Evolutionary conservation across 2,329 filamentous ascomycete genomes (phyloP).

Genomic region (Nigrospora oryzae): DNA sequence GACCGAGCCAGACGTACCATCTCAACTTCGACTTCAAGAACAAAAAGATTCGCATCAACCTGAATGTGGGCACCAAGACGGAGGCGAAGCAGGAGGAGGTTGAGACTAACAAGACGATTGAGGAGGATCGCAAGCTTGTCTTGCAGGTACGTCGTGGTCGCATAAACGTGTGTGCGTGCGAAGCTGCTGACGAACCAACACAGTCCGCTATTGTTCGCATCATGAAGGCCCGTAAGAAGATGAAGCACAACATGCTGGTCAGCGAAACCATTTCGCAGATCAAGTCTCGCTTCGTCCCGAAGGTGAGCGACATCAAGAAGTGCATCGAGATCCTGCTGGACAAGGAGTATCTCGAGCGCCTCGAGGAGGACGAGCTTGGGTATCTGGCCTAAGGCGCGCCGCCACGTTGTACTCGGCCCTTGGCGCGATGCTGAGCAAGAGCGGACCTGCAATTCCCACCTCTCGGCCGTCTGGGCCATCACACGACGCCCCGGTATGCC

Average conservation of each 20-base stretch:
- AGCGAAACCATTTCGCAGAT: conserved; percentile 96
- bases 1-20: conserved; percentile 68
- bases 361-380: conserved; percentile 89
- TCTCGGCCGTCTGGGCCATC: too few relatives aligned
- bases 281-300: conserved; percentile 83
- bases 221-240: conserved; percentile 98
- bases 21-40: conserved; percentile 95
- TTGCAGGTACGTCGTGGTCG: conserved; percentile 67
- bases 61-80: conserved; percentile 90
- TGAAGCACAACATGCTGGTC: conserved; percentile 94
- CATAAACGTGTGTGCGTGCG: neutral
- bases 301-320: conserved; percentile 96
- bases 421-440: too few relatives aligned
- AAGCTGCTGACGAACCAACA: conserved; percentile 5
- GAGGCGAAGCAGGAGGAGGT: conserved; percentile 95
- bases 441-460: too few relatives aligned
- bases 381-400: conserved; percentile 66
- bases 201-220: conserved; percentile 98
- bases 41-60: conserved; percentile 96
- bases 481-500: too few relatives aligned
- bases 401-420: too few relatives aligned
- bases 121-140: conserved; percentile 92
- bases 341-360: conserved; percentile 95
- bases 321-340: conserved; percentile 97
- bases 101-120: conserved; percentile 98